These are phyloP conservation scores for Saccharomyces hybrid DNA, from an alignment of 1,139 yeast genomes.

Conservation along the genomic window DNA sequence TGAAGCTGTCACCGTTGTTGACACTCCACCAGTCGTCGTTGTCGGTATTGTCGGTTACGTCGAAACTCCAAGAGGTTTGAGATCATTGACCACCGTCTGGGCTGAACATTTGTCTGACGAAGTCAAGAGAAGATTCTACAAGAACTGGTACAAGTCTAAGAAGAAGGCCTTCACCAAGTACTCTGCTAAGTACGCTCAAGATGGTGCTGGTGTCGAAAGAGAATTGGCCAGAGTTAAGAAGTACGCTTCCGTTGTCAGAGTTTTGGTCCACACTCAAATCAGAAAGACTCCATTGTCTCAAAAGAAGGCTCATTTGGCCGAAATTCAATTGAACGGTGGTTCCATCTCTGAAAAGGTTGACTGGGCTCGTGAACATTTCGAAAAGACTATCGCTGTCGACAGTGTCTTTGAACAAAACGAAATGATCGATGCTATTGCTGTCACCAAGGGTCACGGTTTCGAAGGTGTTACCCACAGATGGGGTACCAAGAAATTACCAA, in stretches of 20 bases:
- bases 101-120: conserved; percentile 99
- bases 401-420: conserved; percentile 98
- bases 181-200: conserved; percentile 93
- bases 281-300: conserved; percentile 98
- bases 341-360: conserved; percentile 93
- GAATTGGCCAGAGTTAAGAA: conserved; percentile 98
- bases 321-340: conserved; percentile 99
- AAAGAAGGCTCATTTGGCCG: conserved; percentile 99
- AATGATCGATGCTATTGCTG: conserved; percentile 97
- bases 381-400: conserved; percentile 94
- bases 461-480: conserved; percentile 99
- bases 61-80: conserved; percentile 99
- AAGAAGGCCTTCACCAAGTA: conserved; percentile 99
- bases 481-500: conserved; percentile 99
- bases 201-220: conserved; percentile 82
- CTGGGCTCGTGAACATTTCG: conserved; percentile 99
- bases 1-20: conserved; percentile 98
- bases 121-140: conserved; percentile 99
- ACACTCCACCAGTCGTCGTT: conserved; percentile 97
- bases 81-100: conserved; percentile 99
- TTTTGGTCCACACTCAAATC: conserved; percentile 98
- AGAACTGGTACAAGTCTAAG: conserved; percentile 99
- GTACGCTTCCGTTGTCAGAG: conserved; percentile 98
- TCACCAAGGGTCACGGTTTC: conserved; percentile 99
- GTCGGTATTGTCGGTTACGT: conserved; percentile 99